Conservation (phyloP, 2,329 filamentous ascomycete genomes). For the Cladosporium sp. region DNA sequence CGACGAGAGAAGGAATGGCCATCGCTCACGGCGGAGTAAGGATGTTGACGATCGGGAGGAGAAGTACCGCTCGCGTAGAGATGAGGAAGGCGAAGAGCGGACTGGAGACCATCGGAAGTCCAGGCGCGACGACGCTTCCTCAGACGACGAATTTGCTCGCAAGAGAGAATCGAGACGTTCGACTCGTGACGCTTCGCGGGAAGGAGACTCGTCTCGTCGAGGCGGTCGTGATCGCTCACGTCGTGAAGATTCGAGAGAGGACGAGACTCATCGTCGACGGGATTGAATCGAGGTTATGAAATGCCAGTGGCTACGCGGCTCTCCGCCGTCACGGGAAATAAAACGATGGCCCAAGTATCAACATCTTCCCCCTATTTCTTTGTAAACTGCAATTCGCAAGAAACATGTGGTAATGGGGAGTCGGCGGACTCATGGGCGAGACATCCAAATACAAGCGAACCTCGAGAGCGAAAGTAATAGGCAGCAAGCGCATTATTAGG, state of each 20-base stretch:
- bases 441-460: too few species aligned
- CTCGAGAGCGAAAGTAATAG: too few species aligned
- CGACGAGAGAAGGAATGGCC: not conserved
- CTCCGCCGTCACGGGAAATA: too few species aligned
- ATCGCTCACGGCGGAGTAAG: not conserved
- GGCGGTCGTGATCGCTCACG: not conserved
- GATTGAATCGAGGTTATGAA: too few species aligned
- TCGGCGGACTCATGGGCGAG: too few species aligned
- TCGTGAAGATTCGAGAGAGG: not conserved
- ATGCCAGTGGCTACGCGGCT: too few species aligned
- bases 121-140: not conserved
- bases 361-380: too few species aligned
- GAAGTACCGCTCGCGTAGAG: constrained; percentile 8
- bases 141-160: not conserved
- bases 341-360: too few species aligned
- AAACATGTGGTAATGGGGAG: too few species aligned
- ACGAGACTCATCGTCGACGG: not conserved
- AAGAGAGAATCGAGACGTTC: not conserved
- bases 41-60: not conserved
- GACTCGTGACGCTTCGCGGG: not conserved
- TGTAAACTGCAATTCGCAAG: too few species aligned
- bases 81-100: not conserved
- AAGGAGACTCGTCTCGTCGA: not conserved
- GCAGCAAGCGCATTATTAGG: too few species aligned
- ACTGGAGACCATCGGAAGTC: not conserved